Evolutionary conservation across 2,329 filamentous ascomycete species (phyloP).

Genomic region (Aschersonia sp.): DNA sequence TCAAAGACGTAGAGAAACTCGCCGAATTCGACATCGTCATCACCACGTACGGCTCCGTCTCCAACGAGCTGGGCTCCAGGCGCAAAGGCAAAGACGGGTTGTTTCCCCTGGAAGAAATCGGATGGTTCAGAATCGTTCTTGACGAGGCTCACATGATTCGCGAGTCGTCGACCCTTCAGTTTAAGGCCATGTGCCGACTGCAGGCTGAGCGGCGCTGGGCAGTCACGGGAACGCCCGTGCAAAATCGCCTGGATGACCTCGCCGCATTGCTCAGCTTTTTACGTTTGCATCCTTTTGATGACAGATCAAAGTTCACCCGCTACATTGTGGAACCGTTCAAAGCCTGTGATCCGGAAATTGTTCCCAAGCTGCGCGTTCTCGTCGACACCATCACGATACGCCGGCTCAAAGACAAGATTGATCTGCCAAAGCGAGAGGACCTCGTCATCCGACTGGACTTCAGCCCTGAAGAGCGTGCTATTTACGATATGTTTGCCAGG

Average conservation of each 20-base stretch:
- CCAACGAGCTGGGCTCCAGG: conserved; percentile 58
- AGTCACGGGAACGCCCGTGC: conserved; percentile 91
- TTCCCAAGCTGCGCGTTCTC: conserved; percentile 73
- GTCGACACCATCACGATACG: conserved; percentile 92
- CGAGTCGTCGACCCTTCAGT: conserved; percentile 66
- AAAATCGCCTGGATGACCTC: conserved; percentile 84
- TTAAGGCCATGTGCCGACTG: conserved; percentile 69
- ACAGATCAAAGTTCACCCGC: conserved; percentile 58
- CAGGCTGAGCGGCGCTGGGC: conserved; percentile 80
- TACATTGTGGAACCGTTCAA: conserved; percentile 81
- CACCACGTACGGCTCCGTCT: conserved; percentile 82
- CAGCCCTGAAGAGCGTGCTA: conserved; percentile 52
- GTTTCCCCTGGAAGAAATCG: conserved; percentile 60
- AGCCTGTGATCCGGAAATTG: conserved; percentile 65
- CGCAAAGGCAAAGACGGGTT: conserved; percentile 42
- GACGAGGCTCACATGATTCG: conserved; percentile 94
- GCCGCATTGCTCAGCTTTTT: conserved; percentile 78
- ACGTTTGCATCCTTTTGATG: conserved; percentile 71
- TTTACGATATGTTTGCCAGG: conserved; percentile 76
- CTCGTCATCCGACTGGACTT: conserved; percentile 62
- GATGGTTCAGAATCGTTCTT: conserved; percentile 87
- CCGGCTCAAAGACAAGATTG: conserved; percentile 80
- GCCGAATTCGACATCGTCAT: conserved; percentile 70
- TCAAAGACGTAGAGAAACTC: conserved; percentile 52
- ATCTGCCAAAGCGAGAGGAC: conserved; percentile 63